A percentile compares a stretch with the other conserved stretches of the same genome.
phyloP scores from a whole-genome alignment of 2,329 filamentous ascomycete genomes.

The Scopulariopsis brevicaulis region DNA sequence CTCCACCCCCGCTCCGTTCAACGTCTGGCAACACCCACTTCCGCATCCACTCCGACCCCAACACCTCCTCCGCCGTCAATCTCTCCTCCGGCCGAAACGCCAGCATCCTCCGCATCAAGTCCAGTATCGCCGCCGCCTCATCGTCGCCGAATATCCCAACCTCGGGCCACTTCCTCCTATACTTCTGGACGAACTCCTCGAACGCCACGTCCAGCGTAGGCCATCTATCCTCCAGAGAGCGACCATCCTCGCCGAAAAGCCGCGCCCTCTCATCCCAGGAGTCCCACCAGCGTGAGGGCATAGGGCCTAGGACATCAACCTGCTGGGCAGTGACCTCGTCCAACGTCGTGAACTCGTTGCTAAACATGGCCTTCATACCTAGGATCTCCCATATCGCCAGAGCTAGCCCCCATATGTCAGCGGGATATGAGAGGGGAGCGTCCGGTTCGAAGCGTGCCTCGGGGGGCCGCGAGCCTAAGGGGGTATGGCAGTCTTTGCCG shows the following conservation, averaged over 20 bases:
- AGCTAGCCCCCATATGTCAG: background rate
- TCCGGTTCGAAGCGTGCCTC: no score
- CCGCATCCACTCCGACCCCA: constrained; percentile 20
- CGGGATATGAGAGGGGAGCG: background rate
- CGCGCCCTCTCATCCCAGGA: constrained; percentile 5
- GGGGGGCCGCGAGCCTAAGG: no score
- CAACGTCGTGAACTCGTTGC: constrained; percentile 6
- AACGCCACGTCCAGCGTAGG: constrained; percentile 15
- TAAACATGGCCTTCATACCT: constrained; percentile 5
- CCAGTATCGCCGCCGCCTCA: constrained; percentile 12
- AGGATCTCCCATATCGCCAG: background rate
- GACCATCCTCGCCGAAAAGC: constrained; percentile 1
- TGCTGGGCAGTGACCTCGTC: constrained; percentile 13
- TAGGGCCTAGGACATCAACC: constrained; percentile 11
- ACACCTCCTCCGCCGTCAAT: constrained; percentile 15
- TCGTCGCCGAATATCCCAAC: constrained; percentile 10
- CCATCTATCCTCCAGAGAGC: constrained; percentile 7
- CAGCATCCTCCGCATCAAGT: constrained; percentile 19
- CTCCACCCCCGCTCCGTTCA: constrained; percentile 7
- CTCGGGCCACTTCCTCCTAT: constrained; percentile 8
- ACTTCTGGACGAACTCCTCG: constrained; percentile 13
- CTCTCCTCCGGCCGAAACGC: constrained; percentile 15
- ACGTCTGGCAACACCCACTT: constrained; percentile 16
- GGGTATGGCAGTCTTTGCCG: no score
- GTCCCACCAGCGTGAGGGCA: constrained; percentile 7